Conservation (phyloP, 129 eudicot species). For the Erigeron canadensis region DNA sequence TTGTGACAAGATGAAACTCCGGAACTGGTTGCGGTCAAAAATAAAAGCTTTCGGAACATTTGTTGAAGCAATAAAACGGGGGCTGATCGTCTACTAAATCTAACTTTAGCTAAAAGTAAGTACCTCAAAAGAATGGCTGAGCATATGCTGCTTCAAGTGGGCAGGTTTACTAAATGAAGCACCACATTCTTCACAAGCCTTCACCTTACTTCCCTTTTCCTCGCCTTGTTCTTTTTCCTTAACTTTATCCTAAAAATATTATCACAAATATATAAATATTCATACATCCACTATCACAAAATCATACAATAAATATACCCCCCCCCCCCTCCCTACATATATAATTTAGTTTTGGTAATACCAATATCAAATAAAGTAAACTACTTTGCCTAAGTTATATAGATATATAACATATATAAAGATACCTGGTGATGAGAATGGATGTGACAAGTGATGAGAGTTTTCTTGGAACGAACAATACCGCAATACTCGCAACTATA, state of each 20-base stretch:
- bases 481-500: slow-evolving; percentile 79
- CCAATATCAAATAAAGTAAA: too few species aligned
- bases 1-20: not conserved
- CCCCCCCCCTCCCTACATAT: not conserved
- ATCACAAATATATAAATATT: not conserved
- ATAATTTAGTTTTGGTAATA: too few species aligned
- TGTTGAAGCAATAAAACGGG: not conserved
- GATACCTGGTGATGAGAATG: slow-evolving; percentile 69
- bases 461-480: slow-evolving; percentile 75
- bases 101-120: not conserved
- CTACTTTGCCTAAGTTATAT: not conserved
- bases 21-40: not conserved
- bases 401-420: slow-evolving; percentile 34
- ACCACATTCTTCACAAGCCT: slow-evolving; percentile 74
- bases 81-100: not conserved
- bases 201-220: slow-evolving; percentile 28
- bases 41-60: not conserved
- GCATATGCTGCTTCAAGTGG: slow-evolving; percentile 87
- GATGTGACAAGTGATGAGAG: slow-evolving; percentile 65
- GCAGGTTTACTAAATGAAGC: slow-evolving; percentile 75
- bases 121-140: slow-evolving; percentile 89
- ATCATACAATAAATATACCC: slow-evolving; percentile 7
- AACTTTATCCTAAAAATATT: slow-evolving; percentile 46
- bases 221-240: slow-evolving; percentile 34
- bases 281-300: not conserved